Evolutionary conservation across 208 protist species (phyloP), one percentile per base, ranked within the genome.

Genomic region (Crithidia bombi): DNA sequence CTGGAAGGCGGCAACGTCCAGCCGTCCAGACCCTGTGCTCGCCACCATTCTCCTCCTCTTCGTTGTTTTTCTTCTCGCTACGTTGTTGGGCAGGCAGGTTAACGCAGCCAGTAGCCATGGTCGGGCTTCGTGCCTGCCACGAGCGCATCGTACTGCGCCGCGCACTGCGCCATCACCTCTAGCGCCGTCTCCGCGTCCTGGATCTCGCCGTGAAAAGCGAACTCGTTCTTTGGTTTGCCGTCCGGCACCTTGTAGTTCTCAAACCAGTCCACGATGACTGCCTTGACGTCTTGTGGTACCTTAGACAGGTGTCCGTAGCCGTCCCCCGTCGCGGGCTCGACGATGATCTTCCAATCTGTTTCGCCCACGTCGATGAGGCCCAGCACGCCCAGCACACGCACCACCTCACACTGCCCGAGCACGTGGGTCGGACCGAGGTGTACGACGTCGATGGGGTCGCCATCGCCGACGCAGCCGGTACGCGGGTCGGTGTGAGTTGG

Each of bases 301-400:
- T 87, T 81, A 9, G 61, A 41, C n/a, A 92, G 61, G 39, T 15
- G 69, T 0, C 74, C 67, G 78, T 86, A 92, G 36, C 65, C 62
- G 10, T 82, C 75, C 3, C 62, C 78, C 12, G 72, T 46, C 25
- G 82, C 64, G 10, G 73, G 46, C 73, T 90, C 84, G 1, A 79
- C 78, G 21, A 96, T 81, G 38, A 98, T 81, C 65, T 98, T 98
- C 93, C 93, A 98, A 72, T 98, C 95, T 32, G 91, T 93, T 76
- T 98, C 92, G 14, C 90, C 94, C 50, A 96, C 54, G 64, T 98
- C 95, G 61, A 98, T 95, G 23, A 98, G 79, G 3, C 79, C 92
- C 10, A 97, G 54, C 23, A 93, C 75, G 35, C 95, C 95, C 9
- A 98, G 82, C 49, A 97, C 83, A 30, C 89, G 93, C 36, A 96